These are phyloP conservation scores for Allomyces arbusculus DNA, from an alignment of 192 early-diverging fungal genomes.

Conservation along the genomic window DNA sequence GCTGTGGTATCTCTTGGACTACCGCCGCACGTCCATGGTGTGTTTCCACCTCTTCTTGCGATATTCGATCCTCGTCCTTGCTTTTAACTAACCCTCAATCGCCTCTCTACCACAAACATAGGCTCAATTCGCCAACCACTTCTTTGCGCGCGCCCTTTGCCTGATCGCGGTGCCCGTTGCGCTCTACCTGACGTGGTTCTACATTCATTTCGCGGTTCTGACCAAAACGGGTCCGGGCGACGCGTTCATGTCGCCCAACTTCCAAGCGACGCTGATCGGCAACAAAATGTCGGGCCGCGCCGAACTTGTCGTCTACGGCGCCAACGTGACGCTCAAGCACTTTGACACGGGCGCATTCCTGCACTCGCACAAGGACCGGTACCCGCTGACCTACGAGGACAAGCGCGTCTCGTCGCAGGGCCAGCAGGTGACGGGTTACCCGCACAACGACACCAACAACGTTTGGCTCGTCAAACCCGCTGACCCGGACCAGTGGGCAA, in stretches of 20 bases:
- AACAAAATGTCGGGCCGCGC: conserved; percentile 28
- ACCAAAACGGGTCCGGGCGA: conserved; percentile 72
- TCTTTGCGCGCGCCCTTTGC: conserved; percentile 57
- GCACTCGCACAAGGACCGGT: conserved; percentile 54
- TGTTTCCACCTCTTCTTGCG: background rate
- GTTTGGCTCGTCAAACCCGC: conserved; percentile 31
- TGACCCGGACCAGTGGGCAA: conserved; percentile 11
- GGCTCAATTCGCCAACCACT: conserved; percentile 55
- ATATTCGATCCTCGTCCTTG: background rate
- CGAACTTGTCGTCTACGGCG: conserved; percentile 51
- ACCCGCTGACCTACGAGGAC: conserved; percentile 83
- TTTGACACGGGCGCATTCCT: conserved; percentile 50
- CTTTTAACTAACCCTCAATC: background rate
- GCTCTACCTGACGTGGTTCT: conserved; percentile 74
- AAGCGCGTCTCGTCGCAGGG: conserved; percentile 70
- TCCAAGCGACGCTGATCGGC: conserved; percentile 65
- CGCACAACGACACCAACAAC: conserved; percentile 71
- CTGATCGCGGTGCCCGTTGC: conserved; percentile 61
- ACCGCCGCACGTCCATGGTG: conserved; percentile 48
- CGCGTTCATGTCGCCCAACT: conserved; percentile 71
- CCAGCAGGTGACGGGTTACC: conserved; percentile 63
- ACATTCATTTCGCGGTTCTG: conserved; percentile 75
- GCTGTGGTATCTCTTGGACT: conserved; percentile 80
- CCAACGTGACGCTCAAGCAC: conserved; percentile 62
- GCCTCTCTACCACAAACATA: background rate